Conservation (phyloP, 805 yeast genomes). For the Wickerhamiella shivajii region DNA sequence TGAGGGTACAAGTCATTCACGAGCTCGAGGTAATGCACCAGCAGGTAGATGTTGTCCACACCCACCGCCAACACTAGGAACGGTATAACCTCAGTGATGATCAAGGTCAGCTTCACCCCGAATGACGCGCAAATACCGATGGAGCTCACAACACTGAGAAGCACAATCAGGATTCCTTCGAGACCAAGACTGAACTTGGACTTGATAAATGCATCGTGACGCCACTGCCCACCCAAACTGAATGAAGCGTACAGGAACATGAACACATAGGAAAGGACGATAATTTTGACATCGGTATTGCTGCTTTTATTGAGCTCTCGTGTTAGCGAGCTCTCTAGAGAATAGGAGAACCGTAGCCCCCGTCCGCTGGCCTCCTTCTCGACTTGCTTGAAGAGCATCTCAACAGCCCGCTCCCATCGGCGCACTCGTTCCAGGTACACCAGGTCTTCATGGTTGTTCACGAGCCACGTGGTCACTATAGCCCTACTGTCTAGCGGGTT, state of each 20-base stretch:
- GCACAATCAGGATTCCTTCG: conserved; percentile 70
- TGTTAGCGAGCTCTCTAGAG: conserved; percentile 70
- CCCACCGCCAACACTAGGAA: conserved; percentile 87
- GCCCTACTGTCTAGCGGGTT: conserved; percentile 43
- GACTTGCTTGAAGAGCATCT: conserved; percentile 30
- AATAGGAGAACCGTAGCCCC: conserved; percentile 55
- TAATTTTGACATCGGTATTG: conserved; percentile 59
- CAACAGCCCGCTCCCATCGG: conserved; percentile 62
- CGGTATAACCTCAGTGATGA: conserved; percentile 94
- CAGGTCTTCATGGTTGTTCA: conserved; percentile 36
- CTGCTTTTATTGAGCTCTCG: conserved; percentile 73
- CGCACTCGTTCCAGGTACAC: conserved; percentile 20
- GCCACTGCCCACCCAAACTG: conserved; percentile 51
- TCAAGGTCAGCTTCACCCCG: conserved; percentile 77
- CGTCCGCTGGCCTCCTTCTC: conserved; percentile 32
- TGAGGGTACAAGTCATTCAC: conserved; percentile 35
- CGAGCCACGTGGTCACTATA: conserved; percentile 57
- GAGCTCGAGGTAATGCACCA: conserved; percentile 61
- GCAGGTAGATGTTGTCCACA: conserved; percentile 82
- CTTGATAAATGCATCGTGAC: conserved; percentile 22
- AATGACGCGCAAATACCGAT: conserved; percentile 64
- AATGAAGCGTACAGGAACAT: conserved; percentile 85
- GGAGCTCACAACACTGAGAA: conserved; percentile 66
- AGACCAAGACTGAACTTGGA: conserved; percentile 68
- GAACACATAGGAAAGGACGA: conserved; percentile 57